Conservation (phyloP, 768 basidiomycete species). For the Podaxis sp. region DNA sequence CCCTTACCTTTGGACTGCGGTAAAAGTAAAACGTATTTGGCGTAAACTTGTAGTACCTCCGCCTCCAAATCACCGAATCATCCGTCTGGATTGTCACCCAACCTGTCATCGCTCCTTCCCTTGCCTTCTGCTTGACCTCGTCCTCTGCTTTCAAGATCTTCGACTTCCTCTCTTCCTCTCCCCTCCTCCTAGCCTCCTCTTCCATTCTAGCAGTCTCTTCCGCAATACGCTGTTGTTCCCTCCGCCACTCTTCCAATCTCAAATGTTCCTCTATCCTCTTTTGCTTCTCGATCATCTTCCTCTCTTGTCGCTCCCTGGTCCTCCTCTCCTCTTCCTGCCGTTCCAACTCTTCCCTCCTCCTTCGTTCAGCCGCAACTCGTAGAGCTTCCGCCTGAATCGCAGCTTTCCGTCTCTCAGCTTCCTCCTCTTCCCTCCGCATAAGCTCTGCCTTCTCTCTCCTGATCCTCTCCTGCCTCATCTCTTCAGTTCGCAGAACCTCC, state of each 20-base stretch:
- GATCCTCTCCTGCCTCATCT: constrained; percentile 36
- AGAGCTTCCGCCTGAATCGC: constrained; percentile 24
- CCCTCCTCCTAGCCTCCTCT: constrained; percentile 45
- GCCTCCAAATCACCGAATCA: constrained; percentile 57
- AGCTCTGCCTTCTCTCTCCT: constrained; percentile 44
- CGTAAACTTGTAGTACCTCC: constrained; percentile 61
- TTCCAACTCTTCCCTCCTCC: constrained; percentile 42
- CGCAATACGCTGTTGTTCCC: constrained; percentile 52
- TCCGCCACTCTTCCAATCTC: constrained; percentile 46
- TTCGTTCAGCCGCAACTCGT: constrained; percentile 40
- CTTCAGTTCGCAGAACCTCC: constrained; percentile 44
- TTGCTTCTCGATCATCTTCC: constrained; percentile 36
- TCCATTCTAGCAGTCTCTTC: constrained; percentile 51
- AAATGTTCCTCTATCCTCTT: constrained; percentile 49
- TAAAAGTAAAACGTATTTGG: constrained; percentile 48
- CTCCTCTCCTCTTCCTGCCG: constrained; percentile 45
- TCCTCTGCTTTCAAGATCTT: constrained; percentile 46
- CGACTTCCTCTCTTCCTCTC: constrained; percentile 41
- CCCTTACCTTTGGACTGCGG: constrained; percentile 48
- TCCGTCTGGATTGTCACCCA: constrained; percentile 64
- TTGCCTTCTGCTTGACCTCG: constrained; percentile 37
- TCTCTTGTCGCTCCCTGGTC: constrained; percentile 38
- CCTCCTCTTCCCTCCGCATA: constrained; percentile 39
- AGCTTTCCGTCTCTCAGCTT: constrained; percentile 28
- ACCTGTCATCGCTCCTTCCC: constrained; percentile 41